Evolutionary conservation across 257 asterid genomes (phyloP), one percentile per base, ranked within the genome.

Genomic region (Fraxinus cuspidata): DNA sequence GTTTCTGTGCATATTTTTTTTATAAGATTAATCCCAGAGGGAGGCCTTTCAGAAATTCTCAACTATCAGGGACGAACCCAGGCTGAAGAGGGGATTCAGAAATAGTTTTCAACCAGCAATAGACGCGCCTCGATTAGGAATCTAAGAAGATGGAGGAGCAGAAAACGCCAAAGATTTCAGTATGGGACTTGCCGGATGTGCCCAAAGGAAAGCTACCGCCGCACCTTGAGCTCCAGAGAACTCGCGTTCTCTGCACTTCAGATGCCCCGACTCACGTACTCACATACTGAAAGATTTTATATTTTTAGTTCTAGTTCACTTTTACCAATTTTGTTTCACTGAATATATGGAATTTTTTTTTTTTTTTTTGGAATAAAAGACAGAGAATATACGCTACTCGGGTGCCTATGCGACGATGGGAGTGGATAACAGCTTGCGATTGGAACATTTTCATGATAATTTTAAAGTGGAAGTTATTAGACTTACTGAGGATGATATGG

Each of bases 131-230:
- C 11, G 49, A 3, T 10, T 10, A 40, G 49, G 49, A 40, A 42
- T 42, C 51, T 42, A 76, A 44, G 23, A 70, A 13, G 79, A 67
- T 49, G 12, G 31, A 47, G 42, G 77, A 74, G 18, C 34, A 73
- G 15, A 83, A 70, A 74, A 82, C 87, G 4, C 69, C 73, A 6
- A 90, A 87, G 78, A 69, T 90, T 79, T 85, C 97, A 8, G 92
- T 90, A 29, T 93, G 97, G 97, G 98, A 95, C 73, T 85, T 95
- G 83, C 98, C 98, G 0, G 99, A 95, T 82, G 84, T 92, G 16
- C 94, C 97, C 11, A 73, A 79, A 71, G 99, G 98, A 34, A 68
- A 60, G 74, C 86, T 96, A 73, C 92, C 97, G 0, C 78, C 88
- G 10, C 97, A 96, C 86, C 71, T 96, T 40, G 81, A 92, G 16